Conservation (phyloP, 2,329 filamentous ascomycete genomes). For the Colletotrichum godetiae region DNA sequence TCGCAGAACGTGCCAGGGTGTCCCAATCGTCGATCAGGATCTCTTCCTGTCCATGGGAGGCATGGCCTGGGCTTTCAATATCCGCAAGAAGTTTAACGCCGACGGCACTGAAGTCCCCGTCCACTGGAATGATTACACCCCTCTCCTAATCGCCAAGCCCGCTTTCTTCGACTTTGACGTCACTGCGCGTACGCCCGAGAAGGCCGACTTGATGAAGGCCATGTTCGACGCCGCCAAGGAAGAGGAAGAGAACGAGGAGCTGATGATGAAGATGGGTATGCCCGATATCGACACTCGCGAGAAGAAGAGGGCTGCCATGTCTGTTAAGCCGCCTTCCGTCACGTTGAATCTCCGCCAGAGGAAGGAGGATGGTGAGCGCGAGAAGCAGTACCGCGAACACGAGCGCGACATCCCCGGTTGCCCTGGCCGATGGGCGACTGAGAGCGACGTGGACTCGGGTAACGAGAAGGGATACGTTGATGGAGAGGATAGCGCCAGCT, state of each 20-base stretch:
- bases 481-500: constrained; percentile 17
- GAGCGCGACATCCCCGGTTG: constrained; percentile 34
- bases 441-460: constrained; percentile 31
- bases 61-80: constrained; percentile 50
- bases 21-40: constrained; percentile 55
- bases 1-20: constrained; percentile 58
- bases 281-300: constrained; percentile 25
- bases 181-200: constrained; percentile 42
- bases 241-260: constrained; percentile 43
- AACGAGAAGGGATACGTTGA: constrained; percentile 36
- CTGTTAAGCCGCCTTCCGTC: constrained; percentile 15
- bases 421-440: constrained; percentile 33
- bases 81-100: constrained; percentile 44
- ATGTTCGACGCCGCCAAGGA: constrained; percentile 52
- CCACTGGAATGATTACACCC: constrained; percentile 57
- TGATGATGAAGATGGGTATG: constrained; percentile 37
- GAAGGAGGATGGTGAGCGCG: constrained; percentile 26
- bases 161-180: constrained; percentile 51
- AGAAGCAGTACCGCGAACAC: constrained; percentile 31
- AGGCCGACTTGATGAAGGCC: constrained; percentile 39
- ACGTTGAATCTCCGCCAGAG: constrained; percentile 27
- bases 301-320: constrained; percentile 21
- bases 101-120: constrained; percentile 46
- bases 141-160: constrained; percentile 58
- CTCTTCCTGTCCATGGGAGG: constrained; percentile 54